A percentile compares a stretch with the other conserved stretches of the same genome.
These are phyloP conservation scores for Pseudoturritis turrita DNA, from an alignment of 345 rosid genomes.

Conservation along the genomic window DNA sequence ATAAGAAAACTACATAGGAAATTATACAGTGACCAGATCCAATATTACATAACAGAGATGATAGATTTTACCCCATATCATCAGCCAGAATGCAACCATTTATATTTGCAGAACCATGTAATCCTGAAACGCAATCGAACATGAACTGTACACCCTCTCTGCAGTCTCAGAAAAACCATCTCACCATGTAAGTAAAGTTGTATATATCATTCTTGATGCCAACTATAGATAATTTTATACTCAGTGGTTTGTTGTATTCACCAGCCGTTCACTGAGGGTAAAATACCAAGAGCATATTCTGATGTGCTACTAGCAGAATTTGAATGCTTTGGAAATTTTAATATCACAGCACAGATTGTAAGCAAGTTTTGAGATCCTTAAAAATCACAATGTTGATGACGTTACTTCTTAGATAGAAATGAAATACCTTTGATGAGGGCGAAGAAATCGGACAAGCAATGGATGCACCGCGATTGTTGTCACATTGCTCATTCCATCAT, in stretches of 20 bases:
- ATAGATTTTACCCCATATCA: conserved; percentile 86
- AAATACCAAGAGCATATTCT: background rate
- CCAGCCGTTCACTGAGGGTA: background rate
- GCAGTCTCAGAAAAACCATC: conserved; percentile 32
- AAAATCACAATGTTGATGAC: background rate
- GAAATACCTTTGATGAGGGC: conserved; percentile 94
- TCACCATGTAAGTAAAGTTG: conserved; percentile 15
- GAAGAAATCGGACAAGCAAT: conserved; percentile 84
- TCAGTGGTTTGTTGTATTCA: background rate
- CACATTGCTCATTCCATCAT: conserved; percentile 34
- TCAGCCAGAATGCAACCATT: conserved; percentile 97
- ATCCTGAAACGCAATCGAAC: conserved; percentile 92
- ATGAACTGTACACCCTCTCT: conserved; percentile 99
- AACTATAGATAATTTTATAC: background rate
- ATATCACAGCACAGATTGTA: background rate
- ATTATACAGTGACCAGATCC: background rate
- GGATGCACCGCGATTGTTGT: conserved; percentile 70
- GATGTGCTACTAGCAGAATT: background rate
- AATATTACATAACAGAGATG: conserved; percentile 10
- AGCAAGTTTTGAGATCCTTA: background rate
- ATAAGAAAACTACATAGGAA: background rate
- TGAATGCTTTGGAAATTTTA: background rate
- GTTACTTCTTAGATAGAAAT: conserved; percentile 9
- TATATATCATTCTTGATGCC: background rate
- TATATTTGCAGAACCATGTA: conserved; percentile 48